Percentiles rank a stretch among this genome's conserved stretches.
Conservation (phyloP, 2,329 filamentous ascomycete genomes). For the Ascochyta fabae region DNA sequence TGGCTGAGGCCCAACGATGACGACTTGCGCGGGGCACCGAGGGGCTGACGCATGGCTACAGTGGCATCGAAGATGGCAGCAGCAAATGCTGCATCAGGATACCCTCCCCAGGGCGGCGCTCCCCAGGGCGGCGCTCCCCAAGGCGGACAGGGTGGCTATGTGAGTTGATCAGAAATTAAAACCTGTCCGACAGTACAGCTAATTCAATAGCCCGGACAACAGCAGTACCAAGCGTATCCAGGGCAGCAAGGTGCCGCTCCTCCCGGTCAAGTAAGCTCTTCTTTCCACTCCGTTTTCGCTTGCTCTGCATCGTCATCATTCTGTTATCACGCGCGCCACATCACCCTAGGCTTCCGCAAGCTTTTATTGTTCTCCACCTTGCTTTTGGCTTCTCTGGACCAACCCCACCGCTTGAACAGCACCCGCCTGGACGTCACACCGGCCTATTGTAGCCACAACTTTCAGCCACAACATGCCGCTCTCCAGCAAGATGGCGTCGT, state of each 20-base stretch:
- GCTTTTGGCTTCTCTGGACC: conserved; percentile 39
- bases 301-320: conserved; percentile 44
- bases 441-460: conserved; percentile 25
- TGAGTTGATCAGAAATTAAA: conserved; percentile 51
- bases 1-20: conserved; percentile 23
- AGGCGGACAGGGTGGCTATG: conserved; percentile 54
- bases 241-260: conserved; percentile 56
- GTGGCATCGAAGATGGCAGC: conserved; percentile 58
- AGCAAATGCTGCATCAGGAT: conserved; percentile 45
- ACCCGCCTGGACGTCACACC: conserved; percentile 16
- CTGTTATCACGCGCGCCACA: conserved; percentile 28
- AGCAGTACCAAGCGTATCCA: conserved; percentile 64
- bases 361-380: conserved; percentile 29
- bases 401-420: conserved; percentile 19
- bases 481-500: conserved; percentile 36
- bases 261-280: conserved; percentile 46
- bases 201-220: conserved; percentile 52
- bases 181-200: conserved; percentile 26
- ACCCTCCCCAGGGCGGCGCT: conserved; percentile 41
- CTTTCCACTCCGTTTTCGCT: conserved; percentile 29
- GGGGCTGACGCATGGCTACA: conserved; percentile 44
- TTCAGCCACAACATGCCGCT: conserved; percentile 29
- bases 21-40: conserved; percentile 19
- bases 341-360: conserved; percentile 24
- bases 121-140: conserved; percentile 25